Evolutionary conservation across 129 eudicot species (phyloP).

Genomic region (Pseudognaphalium luteoalbum): DNA sequence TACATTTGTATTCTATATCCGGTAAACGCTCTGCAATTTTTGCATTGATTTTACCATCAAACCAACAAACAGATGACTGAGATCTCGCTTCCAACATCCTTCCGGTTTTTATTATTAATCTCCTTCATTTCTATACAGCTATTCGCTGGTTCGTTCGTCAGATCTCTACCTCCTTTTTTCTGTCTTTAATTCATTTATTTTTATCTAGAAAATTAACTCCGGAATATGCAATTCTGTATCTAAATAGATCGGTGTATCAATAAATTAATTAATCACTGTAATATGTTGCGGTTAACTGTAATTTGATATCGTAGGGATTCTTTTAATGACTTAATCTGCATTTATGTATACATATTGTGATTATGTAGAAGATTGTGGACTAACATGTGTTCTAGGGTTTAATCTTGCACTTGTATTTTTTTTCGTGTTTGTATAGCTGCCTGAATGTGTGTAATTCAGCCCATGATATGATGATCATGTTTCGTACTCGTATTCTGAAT

Average conservation of each 20-base stretch:
- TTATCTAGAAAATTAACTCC: slow-evolving; percentile 4
- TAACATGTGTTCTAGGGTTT: slow-evolving; percentile 14
- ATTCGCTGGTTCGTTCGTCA: slow-evolving; percentile 43
- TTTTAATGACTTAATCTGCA: slow-evolving; percentile 3
- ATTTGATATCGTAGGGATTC: background rate
- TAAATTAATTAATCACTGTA: background rate
- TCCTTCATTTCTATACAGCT: slow-evolving; percentile 40
- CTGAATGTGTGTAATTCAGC: background rate
- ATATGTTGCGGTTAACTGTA: background rate
- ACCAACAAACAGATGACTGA: slow-evolving; percentile 34
- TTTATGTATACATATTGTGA: slow-evolving; percentile 1
- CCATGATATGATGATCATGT: background rate
- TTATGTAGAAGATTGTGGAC: background rate
- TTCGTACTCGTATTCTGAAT: background rate
- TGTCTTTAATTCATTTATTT: background rate
- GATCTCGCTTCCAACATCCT: slow-evolving; percentile 49
- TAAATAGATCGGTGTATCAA: background rate
- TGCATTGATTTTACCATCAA: background rate
- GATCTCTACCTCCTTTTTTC: slow-evolving; percentile 28
- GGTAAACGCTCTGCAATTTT: background rate
- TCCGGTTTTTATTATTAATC: slow-evolving; percentile 38
- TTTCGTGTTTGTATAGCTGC: background rate
- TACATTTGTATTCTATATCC: background rate
- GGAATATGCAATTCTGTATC: background rate
- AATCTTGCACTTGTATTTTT: background rate